phyloP scores from a whole-genome alignment of 352 stramenopile genomes.

The Globisporangium sylvaticum region DNA sequence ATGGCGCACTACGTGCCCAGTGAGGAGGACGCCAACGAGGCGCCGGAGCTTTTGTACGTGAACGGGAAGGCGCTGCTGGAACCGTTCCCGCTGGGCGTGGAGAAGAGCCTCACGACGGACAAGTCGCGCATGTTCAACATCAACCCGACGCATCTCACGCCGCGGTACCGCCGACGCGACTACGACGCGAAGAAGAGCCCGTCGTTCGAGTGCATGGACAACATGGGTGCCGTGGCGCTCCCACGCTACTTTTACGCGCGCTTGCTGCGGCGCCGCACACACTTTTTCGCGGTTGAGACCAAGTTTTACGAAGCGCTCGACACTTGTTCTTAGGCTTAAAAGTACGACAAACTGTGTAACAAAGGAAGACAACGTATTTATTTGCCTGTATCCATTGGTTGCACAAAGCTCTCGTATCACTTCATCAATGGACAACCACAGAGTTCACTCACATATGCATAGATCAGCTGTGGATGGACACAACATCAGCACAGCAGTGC shows the following conservation, averaged over 20 bases:
- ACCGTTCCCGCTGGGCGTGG: background rate
- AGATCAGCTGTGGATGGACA: background rate
- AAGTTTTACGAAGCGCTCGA: slow-evolving; percentile 35
- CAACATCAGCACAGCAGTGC: background rate
- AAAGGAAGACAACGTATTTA: background rate
- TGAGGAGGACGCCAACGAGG: background rate
- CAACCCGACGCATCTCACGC: background rate
- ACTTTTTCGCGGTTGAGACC: slow-evolving; percentile 45
- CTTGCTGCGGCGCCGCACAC: slow-evolving; percentile 35
- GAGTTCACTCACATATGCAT: background rate
- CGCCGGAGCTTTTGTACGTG: background rate
- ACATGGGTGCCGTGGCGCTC: slow-evolving; percentile 28
- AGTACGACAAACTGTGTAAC: background rate
- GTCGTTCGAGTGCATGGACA: slow-evolving; percentile 49
- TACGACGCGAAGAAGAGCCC: slow-evolving; percentile 26
- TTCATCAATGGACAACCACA: background rate
- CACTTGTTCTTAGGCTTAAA: background rate
- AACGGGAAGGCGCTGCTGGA: background rate
- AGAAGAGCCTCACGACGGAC: background rate
- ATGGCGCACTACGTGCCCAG: background rate
- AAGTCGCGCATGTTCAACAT: background rate
- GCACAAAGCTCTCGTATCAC: background rate
- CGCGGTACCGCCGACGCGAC: slow-evolving; percentile 39
- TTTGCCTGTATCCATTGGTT: background rate
- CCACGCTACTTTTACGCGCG: slow-evolving; percentile 34